These are phyloP conservation scores for Globisporangium okanoganense DNA, from an alignment of 352 stramenopile genomes.

Conservation along the genomic window DNA sequence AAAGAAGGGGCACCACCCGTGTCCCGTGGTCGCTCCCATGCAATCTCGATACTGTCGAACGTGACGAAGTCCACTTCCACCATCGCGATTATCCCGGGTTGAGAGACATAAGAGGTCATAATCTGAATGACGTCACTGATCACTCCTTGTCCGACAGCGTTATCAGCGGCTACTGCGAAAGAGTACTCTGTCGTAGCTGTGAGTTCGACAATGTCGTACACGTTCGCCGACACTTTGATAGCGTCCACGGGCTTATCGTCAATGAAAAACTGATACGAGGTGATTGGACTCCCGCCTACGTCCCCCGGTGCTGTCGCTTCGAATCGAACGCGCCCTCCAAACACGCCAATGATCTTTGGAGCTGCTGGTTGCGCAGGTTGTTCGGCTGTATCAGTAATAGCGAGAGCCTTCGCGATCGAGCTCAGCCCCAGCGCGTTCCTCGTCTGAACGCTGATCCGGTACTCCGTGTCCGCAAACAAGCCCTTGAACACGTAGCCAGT, in stretches of 20 bases:
- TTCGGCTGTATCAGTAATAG: constrained; percentile 24
- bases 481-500: constrained; percentile 17
- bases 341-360: constrained; percentile 20
- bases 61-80: constrained; percentile 18
- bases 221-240: constrained; percentile 2
- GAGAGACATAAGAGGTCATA: constrained; percentile 18
- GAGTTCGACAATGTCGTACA: constrained; percentile 38
- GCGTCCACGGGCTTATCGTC: constrained; percentile 12
- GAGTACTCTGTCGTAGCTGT: constrained; percentile 23
- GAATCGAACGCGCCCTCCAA: constrained; percentile 30
- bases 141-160: constrained; percentile 24
- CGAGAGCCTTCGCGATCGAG: neutral
- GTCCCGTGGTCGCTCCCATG: constrained; percentile 32
- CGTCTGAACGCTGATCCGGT: constrained; percentile 21
- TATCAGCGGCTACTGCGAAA: constrained; percentile 27
- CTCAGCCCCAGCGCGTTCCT: constrained; percentile 30
- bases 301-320: constrained; percentile 28
- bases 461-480: constrained; percentile 33
- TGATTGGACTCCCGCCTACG: constrained; percentile 32
- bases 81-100: constrained; percentile 21
- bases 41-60: constrained; percentile 21
- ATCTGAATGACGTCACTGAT: constrained; percentile 24
- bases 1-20: constrained; percentile 27
- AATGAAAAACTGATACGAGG: constrained; percentile 26
- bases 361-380: constrained; percentile 18